A percentile compares a stretch with the other conserved stretches of the same genome.
These are phyloP conservation scores for Candida sp. DNA, from an alignment of 1,139 yeast genomes.

Conservation along the genomic window DNA sequence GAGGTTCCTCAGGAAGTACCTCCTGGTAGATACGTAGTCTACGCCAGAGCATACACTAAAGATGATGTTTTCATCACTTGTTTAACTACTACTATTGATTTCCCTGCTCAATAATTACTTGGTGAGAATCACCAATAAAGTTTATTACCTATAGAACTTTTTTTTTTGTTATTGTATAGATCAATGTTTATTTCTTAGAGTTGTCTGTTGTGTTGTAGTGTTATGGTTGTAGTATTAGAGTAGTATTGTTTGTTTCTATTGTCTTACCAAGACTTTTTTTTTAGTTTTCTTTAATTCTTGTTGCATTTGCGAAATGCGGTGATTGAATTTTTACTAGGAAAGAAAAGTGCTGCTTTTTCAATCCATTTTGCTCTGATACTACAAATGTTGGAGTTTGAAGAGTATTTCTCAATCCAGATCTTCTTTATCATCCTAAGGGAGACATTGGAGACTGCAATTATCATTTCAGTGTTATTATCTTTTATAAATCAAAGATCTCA, in stretches of 20 bases:
- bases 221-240: too few relatives aligned
- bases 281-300: too few relatives aligned
- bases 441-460: constrained; percentile 82
- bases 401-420: constrained; percentile 68
- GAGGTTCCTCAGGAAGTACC: constrained; percentile 93
- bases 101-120: constrained; percentile 32
- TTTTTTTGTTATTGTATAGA: too few relatives aligned
- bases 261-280: too few relatives aligned
- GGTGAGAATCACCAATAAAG: neutral
- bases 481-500: constrained; percentile 62
- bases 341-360: neutral
- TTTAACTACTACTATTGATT: constrained; percentile 73
- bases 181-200: too few relatives aligned
- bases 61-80: constrained; percentile 84
- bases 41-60: constrained; percentile 84
- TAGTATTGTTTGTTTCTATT: too few relatives aligned
- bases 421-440: constrained; percentile 87
- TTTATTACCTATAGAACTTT: too few relatives aligned
- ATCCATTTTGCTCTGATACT: neutral
- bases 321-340: too few relatives aligned
- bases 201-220: too few relatives aligned
- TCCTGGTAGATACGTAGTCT: constrained; percentile 85
- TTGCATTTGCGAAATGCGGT: too few relatives aligned
- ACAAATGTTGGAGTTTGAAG: constrained; percentile 30
- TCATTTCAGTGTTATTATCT: constrained; percentile 80